Percentiles rank a stretch among this genome's conserved stretches.
Evolutionary conservation across 2,329 filamentous ascomycete species (phyloP).

Genomic region (Venturia effusa): DNA sequence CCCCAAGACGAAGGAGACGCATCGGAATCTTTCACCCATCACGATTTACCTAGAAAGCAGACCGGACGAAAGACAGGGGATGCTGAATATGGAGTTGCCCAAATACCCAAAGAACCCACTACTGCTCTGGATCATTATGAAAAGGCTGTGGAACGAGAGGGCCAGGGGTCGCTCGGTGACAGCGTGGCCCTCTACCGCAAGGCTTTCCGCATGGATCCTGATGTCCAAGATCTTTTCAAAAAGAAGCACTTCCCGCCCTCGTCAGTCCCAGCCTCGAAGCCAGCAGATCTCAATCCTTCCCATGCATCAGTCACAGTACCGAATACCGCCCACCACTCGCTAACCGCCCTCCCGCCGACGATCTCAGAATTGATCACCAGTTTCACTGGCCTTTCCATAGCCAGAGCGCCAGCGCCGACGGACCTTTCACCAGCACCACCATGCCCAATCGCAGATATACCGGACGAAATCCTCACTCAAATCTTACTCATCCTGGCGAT

Average conservation of each 20-base stretch:
- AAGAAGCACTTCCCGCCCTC: conserved; percentile 78
- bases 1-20: conserved; percentile 21
- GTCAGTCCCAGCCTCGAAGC: conserved; percentile 38
- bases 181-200: conserved; percentile 80
- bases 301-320: conserved; percentile 42
- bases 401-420: conserved; percentile 54
- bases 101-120: conserved; percentile 40
- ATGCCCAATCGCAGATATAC: conserved; percentile 69
- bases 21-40: conserved; percentile 29
- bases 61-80: conserved; percentile 31
- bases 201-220: conserved; percentile 79
- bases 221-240: conserved; percentile 77
- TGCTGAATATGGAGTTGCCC: conserved; percentile 25
- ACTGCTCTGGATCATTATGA: conserved; percentile 91
- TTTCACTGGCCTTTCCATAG: conserved; percentile 62
- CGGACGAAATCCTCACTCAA: conserved; percentile 74
- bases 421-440: conserved; percentile 62
- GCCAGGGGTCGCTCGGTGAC: conserved; percentile 74
- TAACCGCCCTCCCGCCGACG: conserved; percentile 43
- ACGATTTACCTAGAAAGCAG: conserved; percentile 33
- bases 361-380: conserved; percentile 61
- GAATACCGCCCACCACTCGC: conserved; percentile 45
- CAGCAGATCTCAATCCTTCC: conserved; percentile 30
- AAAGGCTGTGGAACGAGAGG: conserved; percentile 79
- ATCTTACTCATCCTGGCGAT: conserved; percentile 64